A percentile compares a stretch with the other conserved stretches of the same genome.
Conservation (phyloP, 2,329 filamentous ascomycete species). For the Alternaria arborescens region DNA sequence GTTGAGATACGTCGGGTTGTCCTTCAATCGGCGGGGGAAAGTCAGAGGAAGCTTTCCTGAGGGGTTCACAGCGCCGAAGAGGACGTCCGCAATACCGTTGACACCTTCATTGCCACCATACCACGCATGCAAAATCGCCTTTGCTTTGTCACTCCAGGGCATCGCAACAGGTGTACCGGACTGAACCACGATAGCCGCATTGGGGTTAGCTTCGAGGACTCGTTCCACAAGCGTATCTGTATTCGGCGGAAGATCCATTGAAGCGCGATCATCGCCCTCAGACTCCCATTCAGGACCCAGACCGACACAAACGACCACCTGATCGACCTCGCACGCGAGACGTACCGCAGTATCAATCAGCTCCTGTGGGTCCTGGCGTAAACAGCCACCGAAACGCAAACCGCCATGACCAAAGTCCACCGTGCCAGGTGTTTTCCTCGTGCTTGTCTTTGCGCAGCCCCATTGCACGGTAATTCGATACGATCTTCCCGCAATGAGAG, state of each 20-base stretch:
- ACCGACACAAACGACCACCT: background rate
- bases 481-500: background rate
- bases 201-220: conserved; percentile 68
- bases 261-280: conserved; percentile 68
- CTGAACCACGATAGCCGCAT: conserved; percentile 81
- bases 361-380: conserved; percentile 37
- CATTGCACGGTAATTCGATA: background rate
- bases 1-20: conserved; percentile 79
- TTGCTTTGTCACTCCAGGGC: conserved; percentile 77
- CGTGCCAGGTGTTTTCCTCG: background rate
- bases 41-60: conserved; percentile 74
- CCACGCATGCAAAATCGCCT: conserved; percentile 78
- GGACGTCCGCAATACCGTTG: conserved; percentile 76
- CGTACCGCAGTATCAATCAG: conserved; percentile 32
- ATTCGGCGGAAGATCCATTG: conserved; percentile 64
- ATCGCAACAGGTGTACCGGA: conserved; percentile 80
- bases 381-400: background rate
- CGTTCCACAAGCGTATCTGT: conserved; percentile 66
- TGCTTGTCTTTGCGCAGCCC: background rate
- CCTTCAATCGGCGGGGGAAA: conserved; percentile 66
- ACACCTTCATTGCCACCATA: conserved; percentile 85
- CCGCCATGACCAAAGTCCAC: background rate
- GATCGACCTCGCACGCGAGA: background rate
- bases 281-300: conserved; percentile 66
- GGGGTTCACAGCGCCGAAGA: conserved; percentile 77